phyloP scores from a whole-genome alignment of 768 basidiomycete species.

The Zangia roseola region DNA sequence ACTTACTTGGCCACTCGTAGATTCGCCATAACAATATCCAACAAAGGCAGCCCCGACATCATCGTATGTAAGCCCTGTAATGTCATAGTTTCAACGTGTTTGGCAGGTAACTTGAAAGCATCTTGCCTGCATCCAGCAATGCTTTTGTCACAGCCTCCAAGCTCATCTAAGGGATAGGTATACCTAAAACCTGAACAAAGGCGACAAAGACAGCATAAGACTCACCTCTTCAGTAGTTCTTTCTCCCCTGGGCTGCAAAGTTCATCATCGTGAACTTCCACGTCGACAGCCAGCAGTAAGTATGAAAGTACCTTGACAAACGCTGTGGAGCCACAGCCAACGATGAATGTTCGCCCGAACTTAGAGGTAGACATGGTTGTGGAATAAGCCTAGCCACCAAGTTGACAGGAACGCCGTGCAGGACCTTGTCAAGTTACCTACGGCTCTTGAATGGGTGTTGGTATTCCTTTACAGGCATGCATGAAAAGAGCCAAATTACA shows the following conservation, averaged over 20 bases:
- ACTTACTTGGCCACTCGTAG: conserved; percentile 67
- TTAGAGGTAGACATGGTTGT: conserved; percentile 2
- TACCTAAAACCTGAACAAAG: background rate
- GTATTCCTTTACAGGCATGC: no score
- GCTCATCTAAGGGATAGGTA: background rate
- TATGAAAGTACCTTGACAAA: conserved; percentile 61
- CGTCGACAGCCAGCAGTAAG: background rate
- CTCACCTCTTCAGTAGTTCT: conserved; percentile 66
- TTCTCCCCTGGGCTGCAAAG: conserved; percentile 55
- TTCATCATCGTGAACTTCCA: background rate
- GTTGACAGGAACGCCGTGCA: no score
- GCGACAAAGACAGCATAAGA: background rate
- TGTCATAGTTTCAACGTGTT: background rate
- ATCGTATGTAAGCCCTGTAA: conserved; percentile 79
- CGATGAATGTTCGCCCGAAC: conserved; percentile 48
- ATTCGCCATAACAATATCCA: conserved; percentile 79
- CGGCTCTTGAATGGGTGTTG: no score
- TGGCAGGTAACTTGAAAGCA: background rate
- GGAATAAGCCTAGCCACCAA: no score
- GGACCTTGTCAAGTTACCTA: no score
- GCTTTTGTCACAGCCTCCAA: conserved; percentile 78
- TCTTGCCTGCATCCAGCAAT: conserved; percentile 73
- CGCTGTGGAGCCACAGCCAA: conserved; percentile 74
- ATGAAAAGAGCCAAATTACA: no score
- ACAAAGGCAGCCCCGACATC: conserved; percentile 69